Evolutionary conservation across 345 rosid species (phyloP), one percentile per base, ranked within the genome.

Genomic region (Eucalyptus decipiens): DNA sequence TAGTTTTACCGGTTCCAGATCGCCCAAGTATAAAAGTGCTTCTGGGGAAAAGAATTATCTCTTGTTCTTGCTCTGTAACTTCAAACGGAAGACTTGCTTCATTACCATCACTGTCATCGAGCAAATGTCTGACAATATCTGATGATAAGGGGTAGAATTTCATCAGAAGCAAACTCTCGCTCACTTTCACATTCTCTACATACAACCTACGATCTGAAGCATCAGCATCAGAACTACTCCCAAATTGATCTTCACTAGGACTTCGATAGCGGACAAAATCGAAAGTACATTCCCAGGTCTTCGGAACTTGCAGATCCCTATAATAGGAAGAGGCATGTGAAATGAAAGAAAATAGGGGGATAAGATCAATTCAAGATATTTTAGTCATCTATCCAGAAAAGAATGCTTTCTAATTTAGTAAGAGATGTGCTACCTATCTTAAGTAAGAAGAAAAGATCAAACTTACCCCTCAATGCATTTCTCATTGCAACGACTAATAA

Each of bases 1-100:
- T 95, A 18, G 97, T 95, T 90, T 95, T 95, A 11, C 97, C 97
- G 2, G 94, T 95, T 12, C 95, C 97, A 8, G 97, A 95, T 62
- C 95, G 88, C 50, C 97, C 97, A 47, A 93, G 88, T 23, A 94
- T 89, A 72, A 95, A 93, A 21, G 93, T 90, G 87, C 94, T 94
- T 92, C 86, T 91, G 15, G 88, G 93, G 24, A 88, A 92, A 69
- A 60, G 40, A 58, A 94, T 92, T 24, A 95, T 92, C 83, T 92
- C 93, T 14, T 42, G 43, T 65, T 93, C 94, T 80, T 94, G 92
- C 50, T 90, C 93, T 6, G 95, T 93, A 30, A 93, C 92, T 92
- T 94, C 95, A 90, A 94, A 93, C 3, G 96, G 95, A 37, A 93
- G 93, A 17, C 93, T 94, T 72, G 93, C 51, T 88, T 93, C 92